Base-by-base conservation (phyloP, 2,329 filamentous ascomycete genomes). In the Pseudogymnoascus sp. region DNA sequence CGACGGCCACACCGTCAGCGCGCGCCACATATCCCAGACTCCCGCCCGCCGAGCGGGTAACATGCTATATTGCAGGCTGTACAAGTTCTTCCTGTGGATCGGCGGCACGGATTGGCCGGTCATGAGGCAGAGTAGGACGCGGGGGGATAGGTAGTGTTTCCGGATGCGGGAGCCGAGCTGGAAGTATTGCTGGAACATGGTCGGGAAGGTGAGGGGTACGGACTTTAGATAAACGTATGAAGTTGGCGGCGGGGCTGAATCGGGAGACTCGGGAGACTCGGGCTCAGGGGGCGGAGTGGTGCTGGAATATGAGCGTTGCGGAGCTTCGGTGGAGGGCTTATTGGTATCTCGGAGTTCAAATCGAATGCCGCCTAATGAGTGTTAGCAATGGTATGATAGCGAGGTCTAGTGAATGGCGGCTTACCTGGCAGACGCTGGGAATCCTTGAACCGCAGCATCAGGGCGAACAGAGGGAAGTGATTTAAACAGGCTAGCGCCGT, bases 11-110 rank as follows among this genome's bases (percentile, higher is more conserved):
- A 65, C 65, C 7, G 70, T 73, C 46, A 74, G 65, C 6, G 70
- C 72, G 63, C 67, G 64, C 95, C 96, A 99, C 74, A 97, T 88
- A 73, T 97, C 92, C 70, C 84, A 81, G 64, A 97, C 89, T 1
- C 88, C 87, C 0, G 91, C 89, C 50, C 96, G 81, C 62, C 84
- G 84, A 6, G 90, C 89, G 0, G 96, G 96, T 42, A 99, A 82
- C 91, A 97, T 97, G 78, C 91, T 96, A 76, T 99, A 99, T 77
- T 99, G 95, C 70, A 99, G 80, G 69, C 91, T 96, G 77, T 99
- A 99, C 60, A 99, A 81, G 72, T 95, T 96, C 73, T 93, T 93
- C 61, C 96, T 85, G 73, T 97, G 93, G 59, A 99, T 96, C 0
- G 96, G 93, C 11, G 93, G 95, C 1, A 97, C 92, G 68, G 97